phyloP scores from a whole-genome alignment of 164 flowering plant genomes.

The Amborella trichopoda region DNA sequence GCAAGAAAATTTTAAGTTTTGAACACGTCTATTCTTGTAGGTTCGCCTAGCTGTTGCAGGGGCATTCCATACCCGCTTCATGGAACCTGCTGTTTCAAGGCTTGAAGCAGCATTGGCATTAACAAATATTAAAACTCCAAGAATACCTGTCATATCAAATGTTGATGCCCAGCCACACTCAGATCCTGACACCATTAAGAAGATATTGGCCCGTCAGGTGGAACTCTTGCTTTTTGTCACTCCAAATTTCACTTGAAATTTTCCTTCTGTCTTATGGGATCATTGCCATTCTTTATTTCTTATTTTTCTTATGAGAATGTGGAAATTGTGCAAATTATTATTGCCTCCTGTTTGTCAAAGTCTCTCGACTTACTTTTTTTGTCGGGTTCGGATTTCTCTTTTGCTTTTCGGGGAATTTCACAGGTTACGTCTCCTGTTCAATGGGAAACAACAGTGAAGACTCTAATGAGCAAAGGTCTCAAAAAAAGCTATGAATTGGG shows the following conservation, averaged over 20 bases:
- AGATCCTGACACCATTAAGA: conserved; percentile 79
- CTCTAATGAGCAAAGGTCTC: conserved; percentile 62
- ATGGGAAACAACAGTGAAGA: conserved; percentile 90
- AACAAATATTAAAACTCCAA: conserved; percentile 70
- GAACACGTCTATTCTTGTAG: too few species aligned
- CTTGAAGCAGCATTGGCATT: conserved; percentile 85
- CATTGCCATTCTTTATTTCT: too few species aligned
- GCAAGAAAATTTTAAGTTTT: too few species aligned
- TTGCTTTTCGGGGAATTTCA: conserved; percentile 4
- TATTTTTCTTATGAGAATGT: too few species aligned
- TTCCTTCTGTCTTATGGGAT: too few species aligned
- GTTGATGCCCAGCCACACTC: conserved; percentile 96
- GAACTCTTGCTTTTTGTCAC: conserved; percentile 1
- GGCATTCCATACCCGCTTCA: conserved; percentile 94
- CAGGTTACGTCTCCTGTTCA: conserved; percentile 97
- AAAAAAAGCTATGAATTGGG: conserved; percentile 86
- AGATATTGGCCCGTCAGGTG: conserved; percentile 89
- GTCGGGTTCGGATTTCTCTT: too few species aligned
- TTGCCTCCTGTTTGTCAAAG: too few species aligned
- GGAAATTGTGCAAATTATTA: too few species aligned
- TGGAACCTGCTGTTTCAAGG: conserved; percentile 96
- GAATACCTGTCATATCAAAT: conserved; percentile 95
- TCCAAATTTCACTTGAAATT: too few species aligned
- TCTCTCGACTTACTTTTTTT: too few species aligned
- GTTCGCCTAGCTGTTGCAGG: conserved; percentile 99